Conservation (phyloP, 192 early-diverging fungal species). For the Bifiguratus adelaidae region DNA sequence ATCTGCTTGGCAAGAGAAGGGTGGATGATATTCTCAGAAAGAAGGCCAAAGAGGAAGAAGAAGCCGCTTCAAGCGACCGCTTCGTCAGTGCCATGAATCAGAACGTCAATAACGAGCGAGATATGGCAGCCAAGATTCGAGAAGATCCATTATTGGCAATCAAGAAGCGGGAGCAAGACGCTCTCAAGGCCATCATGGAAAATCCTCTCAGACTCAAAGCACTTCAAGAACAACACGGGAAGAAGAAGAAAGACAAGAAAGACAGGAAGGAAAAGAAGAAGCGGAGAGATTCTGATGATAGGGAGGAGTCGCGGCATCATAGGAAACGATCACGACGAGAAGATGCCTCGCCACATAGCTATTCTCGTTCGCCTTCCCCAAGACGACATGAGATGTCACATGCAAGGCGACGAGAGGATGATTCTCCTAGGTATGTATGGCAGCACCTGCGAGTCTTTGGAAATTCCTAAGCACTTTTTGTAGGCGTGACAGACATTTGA, state of each 20-base stretch:
- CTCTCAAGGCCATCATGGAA: constrained; percentile 60
- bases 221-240: constrained; percentile 22
- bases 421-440: too few relatives aligned
- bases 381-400: too few relatives aligned
- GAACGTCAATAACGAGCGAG: constrained; percentile 72
- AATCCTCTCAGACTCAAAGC: constrained; percentile 60
- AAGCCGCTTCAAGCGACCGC: constrained; percentile 12
- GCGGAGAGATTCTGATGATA: constrained; percentile 34
- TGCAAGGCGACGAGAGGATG: too few relatives aligned
- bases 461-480: too few relatives aligned
- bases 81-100: constrained; percentile 38
- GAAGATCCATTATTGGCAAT: constrained; percentile 91
- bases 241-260: constrained; percentile 31
- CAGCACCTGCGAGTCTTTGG: too few relatives aligned
- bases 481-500: too few relatives aligned
- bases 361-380: too few relatives aligned
- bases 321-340: too few relatives aligned
- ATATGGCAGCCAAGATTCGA: constrained; percentile 73
- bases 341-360: too few relatives aligned
- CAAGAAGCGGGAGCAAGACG: constrained; percentile 74
- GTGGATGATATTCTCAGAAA: constrained; percentile 53
- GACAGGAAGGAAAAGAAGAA: constrained; percentile 35
- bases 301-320: constrained; percentile 19
- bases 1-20: constrained; percentile 79
- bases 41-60: constrained; percentile 22